A percentile compares a stretch with the other conserved stretches of the same genome.
Evolutionary conservation across 257 asterid species (phyloP).

Genomic region (Fraxinus americana): DNA sequence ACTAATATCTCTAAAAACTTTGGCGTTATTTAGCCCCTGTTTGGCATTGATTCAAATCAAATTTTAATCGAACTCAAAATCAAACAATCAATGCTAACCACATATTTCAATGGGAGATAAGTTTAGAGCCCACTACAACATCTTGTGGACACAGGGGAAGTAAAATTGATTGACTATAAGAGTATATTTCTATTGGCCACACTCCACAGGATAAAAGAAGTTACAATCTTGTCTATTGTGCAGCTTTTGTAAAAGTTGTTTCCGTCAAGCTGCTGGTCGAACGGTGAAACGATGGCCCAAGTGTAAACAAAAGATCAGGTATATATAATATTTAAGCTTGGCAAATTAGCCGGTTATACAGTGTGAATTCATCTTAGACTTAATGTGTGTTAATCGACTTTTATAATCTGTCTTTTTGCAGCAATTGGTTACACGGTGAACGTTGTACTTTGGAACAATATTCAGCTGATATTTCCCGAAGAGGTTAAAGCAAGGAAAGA

Average conservation of each 20-base stretch:
- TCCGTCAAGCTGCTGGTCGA: constrained; percentile 82
- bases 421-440: constrained; percentile 85
- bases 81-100: too few relatives aligned
- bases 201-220: too few relatives aligned
- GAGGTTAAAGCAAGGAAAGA: constrained; percentile 79
- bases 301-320: constrained; percentile 92
- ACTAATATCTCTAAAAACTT: too few relatives aligned
- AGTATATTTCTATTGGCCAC: background rate
- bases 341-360: background rate
- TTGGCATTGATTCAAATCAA: too few relatives aligned
- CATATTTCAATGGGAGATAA: constrained; percentile 44
- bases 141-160: constrained; percentile 94
- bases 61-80: too few relatives aligned
- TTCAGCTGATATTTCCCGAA: constrained; percentile 82
- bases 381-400: background rate
- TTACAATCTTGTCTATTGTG: background rate
- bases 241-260: constrained; percentile 80
- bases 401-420: constrained; percentile 28
- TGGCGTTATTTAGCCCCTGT: too few relatives aligned
- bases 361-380: background rate
- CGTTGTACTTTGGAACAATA: constrained; percentile 93
- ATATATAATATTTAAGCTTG: background rate
- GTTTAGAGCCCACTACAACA: constrained; percentile 92
- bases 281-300: constrained; percentile 94
- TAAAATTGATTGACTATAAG: too few relatives aligned